Base-by-base conservation (phyloP, 495 filamentous ascomycete genomes). In the Cudoniella acicularis region DNA sequence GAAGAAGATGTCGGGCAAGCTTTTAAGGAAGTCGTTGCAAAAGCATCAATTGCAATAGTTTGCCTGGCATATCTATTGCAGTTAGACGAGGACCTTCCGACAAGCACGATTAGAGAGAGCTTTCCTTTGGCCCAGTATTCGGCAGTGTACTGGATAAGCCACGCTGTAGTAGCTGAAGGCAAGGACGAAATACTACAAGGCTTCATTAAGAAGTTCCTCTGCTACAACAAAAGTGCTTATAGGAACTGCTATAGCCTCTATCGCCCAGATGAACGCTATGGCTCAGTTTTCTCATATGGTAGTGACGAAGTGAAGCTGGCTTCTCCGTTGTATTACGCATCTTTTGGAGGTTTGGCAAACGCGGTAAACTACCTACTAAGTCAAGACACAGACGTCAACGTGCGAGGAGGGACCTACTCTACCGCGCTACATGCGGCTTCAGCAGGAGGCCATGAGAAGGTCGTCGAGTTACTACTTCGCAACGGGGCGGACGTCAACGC, bases 11-110 rank as follows among this genome's bases (percentile, higher is more conserved):
- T 30, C 24, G 8, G 6, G 9, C 49, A 49, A 26, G 18, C 45
- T 25, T 52, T 69, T 43, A 53, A 47, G 40, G 64, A 59, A 41
- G 8, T 27, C 2, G 52, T 60, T 56, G 69, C 67, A 13, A 73
- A 63, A 50, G 46, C 54, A 24, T 61, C 65, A 21, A 69, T 74
- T 41, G 69, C 67, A 43, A 63, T 50, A 60, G 48, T 65, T 13
- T 73, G 68, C 47, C 25, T 73, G 11, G 54, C 61, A 20, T 72
- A 75, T 56, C 45, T 75, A 17, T 49, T 63, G 26, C 60, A 67
- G 49, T 48, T 70, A 36, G 60, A 67, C 23, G 52, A 45, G 10
- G 46, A 62, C 46, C 30, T 58, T 22, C 49, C 61, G 20, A 11
- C 64, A 21, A 25, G 59, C 27, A 45, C 50, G 3, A 51, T 68